Conservation (phyloP, 2,329 filamentous ascomycete genomes). For the Cladobotryum mycophilum region DNA sequence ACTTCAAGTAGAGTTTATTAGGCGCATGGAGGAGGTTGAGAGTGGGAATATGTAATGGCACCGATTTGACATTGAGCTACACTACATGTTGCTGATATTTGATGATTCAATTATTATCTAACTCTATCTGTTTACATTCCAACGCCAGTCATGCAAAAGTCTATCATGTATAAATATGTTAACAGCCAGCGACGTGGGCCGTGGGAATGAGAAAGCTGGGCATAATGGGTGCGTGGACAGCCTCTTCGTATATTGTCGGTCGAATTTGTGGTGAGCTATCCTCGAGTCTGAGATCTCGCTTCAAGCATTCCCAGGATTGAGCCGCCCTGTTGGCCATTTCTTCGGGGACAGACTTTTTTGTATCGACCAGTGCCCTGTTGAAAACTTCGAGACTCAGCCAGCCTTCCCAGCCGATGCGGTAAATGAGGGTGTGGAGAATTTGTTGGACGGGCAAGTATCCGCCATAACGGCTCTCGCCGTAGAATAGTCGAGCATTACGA, state of each 20-base stretch:
- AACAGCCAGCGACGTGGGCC: no score
- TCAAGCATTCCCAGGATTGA: conserved; percentile 45
- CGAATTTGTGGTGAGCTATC: no score
- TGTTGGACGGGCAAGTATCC: conserved; percentile 62
- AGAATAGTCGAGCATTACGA: conserved; percentile 59
- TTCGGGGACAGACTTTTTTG: conserved; percentile 57
- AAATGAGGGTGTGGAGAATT: conserved; percentile 55
- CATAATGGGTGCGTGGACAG: no score
- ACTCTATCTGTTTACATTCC: no score
- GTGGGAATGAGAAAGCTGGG: no score
- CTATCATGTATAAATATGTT: not conserved
- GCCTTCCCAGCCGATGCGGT: conserved; percentile 58
- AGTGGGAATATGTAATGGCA: conserved; percentile 34
- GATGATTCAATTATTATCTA: not conserved
- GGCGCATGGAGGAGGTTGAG: conserved; percentile 63
- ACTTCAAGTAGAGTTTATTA: conserved; percentile 65
- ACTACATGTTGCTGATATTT: not conserved
- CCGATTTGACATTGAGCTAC: no score
- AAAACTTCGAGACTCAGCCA: conserved; percentile 71
- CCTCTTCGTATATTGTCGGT: no score
- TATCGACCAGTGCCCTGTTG: conserved; percentile 26
- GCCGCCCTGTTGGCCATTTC: conserved; percentile 50
- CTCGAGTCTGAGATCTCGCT: conserved; percentile 25
- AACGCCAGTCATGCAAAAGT: not conserved
- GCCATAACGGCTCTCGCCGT: conserved; percentile 50